Base-by-base conservation (phyloP, 345 rosid species). In the Moricandia moricandioides region DNA sequence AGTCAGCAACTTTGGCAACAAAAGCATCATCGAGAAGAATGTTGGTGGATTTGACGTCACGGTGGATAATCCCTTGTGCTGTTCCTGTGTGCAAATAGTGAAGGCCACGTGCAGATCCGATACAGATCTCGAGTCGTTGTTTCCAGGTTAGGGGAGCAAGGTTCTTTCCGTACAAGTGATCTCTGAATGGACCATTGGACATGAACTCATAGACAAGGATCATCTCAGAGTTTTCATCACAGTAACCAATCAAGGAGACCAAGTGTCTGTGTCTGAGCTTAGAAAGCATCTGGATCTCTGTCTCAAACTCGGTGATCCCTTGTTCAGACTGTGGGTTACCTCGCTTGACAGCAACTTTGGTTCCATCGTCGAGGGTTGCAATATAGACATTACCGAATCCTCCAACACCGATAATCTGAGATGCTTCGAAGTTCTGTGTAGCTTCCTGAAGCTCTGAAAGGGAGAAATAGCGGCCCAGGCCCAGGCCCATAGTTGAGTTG, bases 271-370 rank as follows among this genome's bases (percentile, higher is more conserved):
- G 96, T 77, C 96, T 87, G 5, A 90, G 88, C 81, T 90, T 90
- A 30, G 96, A 90, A 54, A 90, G 73, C 96, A 90, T 90, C 79
- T 90, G 96, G 27, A 90, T 87, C 79, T 90, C 96, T 57, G 96
- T 90, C 67, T 91, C 85, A 51, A 91, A 91, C 79, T 91, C 96
- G 2, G 87, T 91, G 80, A 91, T 87, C 1, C 96, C 96, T 75
- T 91, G 96, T 72, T 91, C 93, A 11, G 96, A 91, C 80, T 88
- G 93, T 5, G 93, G 96, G 68, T 91, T 91, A 51, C 96, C 96
- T 78, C 96, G 81, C 71, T 91, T 91, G 62, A 91, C 90, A 51
- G 96, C 96, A 39, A 91, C 94, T 83, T 87, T 69, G 57, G 88
- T 87, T 11, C 86, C 88, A 40, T 91, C 90, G 39, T 88, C 96